Percentiles rank a stretch among this genome's conserved stretches.
Conservation (phyloP, 2,329 filamentous ascomycete species). For the Fusarium azukiicola region DNA sequence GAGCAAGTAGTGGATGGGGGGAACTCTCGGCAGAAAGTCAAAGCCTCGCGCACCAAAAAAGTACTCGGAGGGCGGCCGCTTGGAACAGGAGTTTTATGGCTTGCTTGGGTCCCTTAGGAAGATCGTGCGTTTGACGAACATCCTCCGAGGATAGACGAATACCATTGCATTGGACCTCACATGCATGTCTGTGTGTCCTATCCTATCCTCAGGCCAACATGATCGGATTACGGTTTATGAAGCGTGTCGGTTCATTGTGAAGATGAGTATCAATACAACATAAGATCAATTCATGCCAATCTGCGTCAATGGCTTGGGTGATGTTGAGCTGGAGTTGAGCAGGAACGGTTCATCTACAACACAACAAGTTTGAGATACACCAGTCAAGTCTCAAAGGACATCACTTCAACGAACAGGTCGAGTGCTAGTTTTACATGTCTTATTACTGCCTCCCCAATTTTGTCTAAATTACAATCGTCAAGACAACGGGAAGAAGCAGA, state of each 20-base stretch:
- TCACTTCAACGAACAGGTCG: conserved; percentile 3
- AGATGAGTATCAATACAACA: conserved; percentile 41
- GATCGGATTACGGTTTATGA: conserved; percentile 36
- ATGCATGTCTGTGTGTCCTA: conserved; percentile 45
- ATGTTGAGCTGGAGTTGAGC: background rate
- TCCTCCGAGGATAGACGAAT: conserved; percentile 69
- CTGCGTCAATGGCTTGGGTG: background rate
- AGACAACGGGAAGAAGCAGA: conserved; percentile 66
- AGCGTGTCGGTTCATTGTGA: conserved; percentile 45
- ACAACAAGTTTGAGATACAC: background rate
- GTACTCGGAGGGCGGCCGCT: conserved; percentile 67
- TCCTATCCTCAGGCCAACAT: conserved; percentile 30
- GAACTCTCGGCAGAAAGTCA: conserved; percentile 55
- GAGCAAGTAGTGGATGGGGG: conserved; percentile 48
- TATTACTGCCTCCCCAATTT: conserved; percentile 57
- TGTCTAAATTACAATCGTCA: conserved; percentile 61
- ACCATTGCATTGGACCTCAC: conserved; percentile 64
- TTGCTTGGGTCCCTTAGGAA: conserved; percentile 68
- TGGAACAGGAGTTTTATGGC: conserved; percentile 70
- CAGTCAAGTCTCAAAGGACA: background rate
- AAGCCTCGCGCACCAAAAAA: conserved; percentile 60
- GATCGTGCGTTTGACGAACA: conserved; percentile 67
- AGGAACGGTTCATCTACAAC: background rate
- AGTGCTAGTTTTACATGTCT: conserved; percentile 53
- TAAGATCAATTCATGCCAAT: conserved; percentile 33